phyloP scores from a whole-genome alignment of 2,329 filamentous ascomycete species.

The Alternaria ventricosa region DNA sequence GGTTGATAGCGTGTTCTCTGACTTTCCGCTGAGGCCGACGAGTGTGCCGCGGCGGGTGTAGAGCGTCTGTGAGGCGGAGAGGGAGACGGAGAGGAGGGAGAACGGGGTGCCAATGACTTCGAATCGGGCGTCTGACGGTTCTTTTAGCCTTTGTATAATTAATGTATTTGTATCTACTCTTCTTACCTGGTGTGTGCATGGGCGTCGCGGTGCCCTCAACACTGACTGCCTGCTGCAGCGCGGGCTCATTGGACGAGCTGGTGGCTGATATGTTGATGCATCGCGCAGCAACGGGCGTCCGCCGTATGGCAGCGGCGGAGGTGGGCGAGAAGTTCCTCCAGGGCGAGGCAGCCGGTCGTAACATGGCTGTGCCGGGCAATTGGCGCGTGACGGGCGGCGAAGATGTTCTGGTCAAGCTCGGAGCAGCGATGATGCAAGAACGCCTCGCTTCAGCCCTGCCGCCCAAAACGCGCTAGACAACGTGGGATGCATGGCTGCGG shows the following conservation, averaged over 20 bases:
- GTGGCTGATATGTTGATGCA: constrained; percentile 57
- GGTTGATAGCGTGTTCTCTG: constrained; percentile 90
- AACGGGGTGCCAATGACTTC: constrained; percentile 91
- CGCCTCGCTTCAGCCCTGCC: constrained; percentile 12
- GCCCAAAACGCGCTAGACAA: constrained; percentile 5
- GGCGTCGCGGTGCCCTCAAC: constrained; percentile 29
- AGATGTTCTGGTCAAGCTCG: constrained; percentile 1
- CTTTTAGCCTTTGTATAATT: background rate
- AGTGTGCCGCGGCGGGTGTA: constrained; percentile 92
- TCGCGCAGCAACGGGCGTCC: constrained; percentile 34
- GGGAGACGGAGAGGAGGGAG: constrained; percentile 89
- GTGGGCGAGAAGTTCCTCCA: constrained; percentile 30
- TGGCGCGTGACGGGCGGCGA: constrained; percentile 19
- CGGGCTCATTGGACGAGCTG: constrained; percentile 49
- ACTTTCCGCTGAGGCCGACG: constrained; percentile 86
- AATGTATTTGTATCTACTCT: background rate
- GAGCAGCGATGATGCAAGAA: constrained; percentile 19
- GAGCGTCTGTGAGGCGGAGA: constrained; percentile 91
- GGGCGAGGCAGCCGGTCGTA: constrained; percentile 39
- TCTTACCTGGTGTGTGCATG: constrained; percentile 37
- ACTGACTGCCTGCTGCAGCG: constrained; percentile 40
- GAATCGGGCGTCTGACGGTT: constrained; percentile 80
- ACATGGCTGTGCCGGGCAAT: constrained; percentile 40
- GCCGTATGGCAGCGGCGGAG: constrained; percentile 15
- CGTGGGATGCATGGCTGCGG: constrained; percentile 10